Conservation (phyloP, 2,329 filamentous ascomycete genomes). For the Calonectria hawksworthii region DNA sequence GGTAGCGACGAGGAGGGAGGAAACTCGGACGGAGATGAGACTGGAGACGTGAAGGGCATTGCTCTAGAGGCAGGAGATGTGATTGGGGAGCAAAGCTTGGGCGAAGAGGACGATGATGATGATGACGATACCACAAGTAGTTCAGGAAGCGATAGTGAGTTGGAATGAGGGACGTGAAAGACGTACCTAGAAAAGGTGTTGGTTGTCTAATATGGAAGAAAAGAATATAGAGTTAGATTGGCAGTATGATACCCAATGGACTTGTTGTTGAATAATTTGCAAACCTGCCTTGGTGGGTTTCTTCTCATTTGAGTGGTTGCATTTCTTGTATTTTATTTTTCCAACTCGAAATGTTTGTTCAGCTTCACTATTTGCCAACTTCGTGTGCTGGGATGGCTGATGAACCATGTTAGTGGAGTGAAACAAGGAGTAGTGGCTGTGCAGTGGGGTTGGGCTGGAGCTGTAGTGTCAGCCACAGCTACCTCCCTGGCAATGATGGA, state of each 20-base stretch:
- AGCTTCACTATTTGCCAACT: not conserved
- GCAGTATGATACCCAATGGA: slow-evolving; percentile 1
- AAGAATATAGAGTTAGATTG: not conserved
- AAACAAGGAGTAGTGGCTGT: slow-evolving; percentile 22
- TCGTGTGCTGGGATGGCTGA: not conserved
- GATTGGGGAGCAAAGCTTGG: slow-evolving; percentile 56
- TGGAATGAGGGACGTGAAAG: slow-evolving; percentile 1
- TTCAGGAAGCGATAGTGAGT: slow-evolving; percentile 56
- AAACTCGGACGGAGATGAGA: slow-evolving; percentile 42
- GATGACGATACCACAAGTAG: slow-evolving; percentile 57
- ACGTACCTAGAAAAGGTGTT: not conserved
- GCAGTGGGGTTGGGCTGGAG: slow-evolving; percentile 20
- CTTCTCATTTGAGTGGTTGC: not conserved
- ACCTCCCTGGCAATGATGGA: slow-evolving; percentile 23
- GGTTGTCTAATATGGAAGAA: not conserved
- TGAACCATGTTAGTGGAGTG: not conserved
- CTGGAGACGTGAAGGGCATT: slow-evolving; percentile 26
- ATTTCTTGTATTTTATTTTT: not conserved
- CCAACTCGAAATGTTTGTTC: not conserved
- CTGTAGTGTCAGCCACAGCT: slow-evolving; percentile 25
- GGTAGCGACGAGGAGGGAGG: slow-evolving; percentile 45
- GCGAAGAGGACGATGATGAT: slow-evolving; percentile 52
- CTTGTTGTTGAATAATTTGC: not conserved
- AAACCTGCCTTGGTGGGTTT: no score
- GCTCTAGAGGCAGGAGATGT: slow-evolving; percentile 51